These are phyloP conservation scores for Symbiodinium natans DNA, from an alignment of 73 alveolate genomes.

Conservation along the genomic window DNA sequence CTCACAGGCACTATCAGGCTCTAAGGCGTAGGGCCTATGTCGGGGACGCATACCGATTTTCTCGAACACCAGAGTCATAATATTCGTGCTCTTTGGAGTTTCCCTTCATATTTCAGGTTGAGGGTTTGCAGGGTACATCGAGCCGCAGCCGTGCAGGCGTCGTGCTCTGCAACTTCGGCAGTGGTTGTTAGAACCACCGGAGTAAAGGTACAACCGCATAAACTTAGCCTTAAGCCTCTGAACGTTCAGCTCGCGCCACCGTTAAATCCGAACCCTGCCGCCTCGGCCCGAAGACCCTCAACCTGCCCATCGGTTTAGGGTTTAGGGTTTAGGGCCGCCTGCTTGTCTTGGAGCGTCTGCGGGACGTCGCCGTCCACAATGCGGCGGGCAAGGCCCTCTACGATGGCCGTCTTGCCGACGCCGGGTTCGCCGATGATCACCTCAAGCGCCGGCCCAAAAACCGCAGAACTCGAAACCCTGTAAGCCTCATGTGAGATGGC, in stretches of 20 bases:
- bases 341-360: slow-evolving; percentile 86
- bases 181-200: too few species aligned
- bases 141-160: too few species aligned
- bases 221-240: neutral
- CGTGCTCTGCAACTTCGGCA: too few species aligned
- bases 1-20: neutral
- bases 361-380: slow-evolving; percentile 86
- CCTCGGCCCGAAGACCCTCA: neutral
- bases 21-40: too few species aligned
- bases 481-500: neutral
- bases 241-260: neutral
- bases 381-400: slow-evolving; percentile 77
- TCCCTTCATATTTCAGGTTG: too few species aligned
- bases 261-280: neutral
- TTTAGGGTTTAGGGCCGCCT: slow-evolving; percentile 1
- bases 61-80: too few species aligned
- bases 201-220: too few species aligned
- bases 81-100: too few species aligned
- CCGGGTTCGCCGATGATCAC: slow-evolving; percentile 93
- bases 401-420: slow-evolving; percentile 81
- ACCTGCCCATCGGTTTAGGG: neutral
- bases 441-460: neutral
- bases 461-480: neutral
- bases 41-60: too few species aligned
- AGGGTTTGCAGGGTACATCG: too few species aligned